Base-by-base conservation (phyloP, 495 filamentous ascomycete genomes). In the Astrocystis sublimbata region DNA sequence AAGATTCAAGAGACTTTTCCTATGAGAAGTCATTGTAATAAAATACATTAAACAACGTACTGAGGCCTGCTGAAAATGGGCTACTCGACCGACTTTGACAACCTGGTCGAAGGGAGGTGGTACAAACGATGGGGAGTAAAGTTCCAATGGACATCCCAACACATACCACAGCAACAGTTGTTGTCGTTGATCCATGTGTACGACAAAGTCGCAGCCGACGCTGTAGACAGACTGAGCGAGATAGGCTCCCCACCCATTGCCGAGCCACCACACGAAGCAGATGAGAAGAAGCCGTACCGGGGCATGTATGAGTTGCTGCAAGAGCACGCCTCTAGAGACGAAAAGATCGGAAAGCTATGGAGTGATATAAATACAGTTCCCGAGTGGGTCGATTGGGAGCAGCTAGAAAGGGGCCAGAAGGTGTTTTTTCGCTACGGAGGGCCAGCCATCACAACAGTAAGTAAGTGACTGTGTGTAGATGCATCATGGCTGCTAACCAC, bases 341-440 rank as follows among this genome's bases (percentile, higher is more conserved):
- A 81, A 6, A 83, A 81, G 53, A 77, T 92, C 31, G 65, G 74
- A 8, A 66, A 80, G 33, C 69, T 96, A 6, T 92, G 90, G 91
- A 69, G 63, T 0, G 80, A 93, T 67, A 77, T 91, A 51, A 88
- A 86, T 65, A 87, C 83, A 1, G 73, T 92, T 19, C 92, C 90
- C 0, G 74, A 80, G 13, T 96, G 91, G 91, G 91, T 96, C 1
- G 86, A 92, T 71, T 94, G 89, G 90, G 79, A 82, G 9, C 89
- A 92, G 69, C 88, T 96, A 64, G 75, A 81, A 63, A 75, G 89
- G 66, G 89, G 86, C 0, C 89, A 91, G 70, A 78, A 85, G 24
- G 80, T 88, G 0, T 89, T 88, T 66, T 89, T 86, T 68, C 84
- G 91, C 19, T 94, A 93, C 69, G 88, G 85, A 21, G 85, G 83